Evolutionary conservation across 345 rosid genomes (phyloP).

Genomic region (Acer negundo): DNA sequence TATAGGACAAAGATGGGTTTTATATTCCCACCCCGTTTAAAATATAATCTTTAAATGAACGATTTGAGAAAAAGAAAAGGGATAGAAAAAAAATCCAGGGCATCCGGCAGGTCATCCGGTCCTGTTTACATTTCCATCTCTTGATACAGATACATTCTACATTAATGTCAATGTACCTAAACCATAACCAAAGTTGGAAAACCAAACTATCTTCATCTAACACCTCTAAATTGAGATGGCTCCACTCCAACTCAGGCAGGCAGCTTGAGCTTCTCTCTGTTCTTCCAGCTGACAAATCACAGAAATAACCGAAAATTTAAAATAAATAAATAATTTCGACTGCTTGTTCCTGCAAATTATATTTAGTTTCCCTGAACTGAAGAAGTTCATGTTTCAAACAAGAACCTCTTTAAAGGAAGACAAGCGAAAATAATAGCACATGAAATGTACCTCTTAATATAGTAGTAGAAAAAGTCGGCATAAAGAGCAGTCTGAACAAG

Average conservation of each 20-base stretch:
- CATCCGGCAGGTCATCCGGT: no score
- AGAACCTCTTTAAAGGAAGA: background rate
- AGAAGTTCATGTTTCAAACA: background rate
- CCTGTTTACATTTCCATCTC: no score
- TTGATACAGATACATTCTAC: no score
- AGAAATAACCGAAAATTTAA: background rate
- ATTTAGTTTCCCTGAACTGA: background rate
- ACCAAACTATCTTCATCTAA: background rate
- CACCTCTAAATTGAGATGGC: background rate
- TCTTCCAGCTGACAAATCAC: conserved; percentile 41
- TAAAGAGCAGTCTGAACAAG: conserved; percentile 50
- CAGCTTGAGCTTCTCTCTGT: conserved; percentile 40
- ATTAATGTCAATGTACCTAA: no score
- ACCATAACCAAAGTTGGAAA: no score
- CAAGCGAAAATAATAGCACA: background rate
- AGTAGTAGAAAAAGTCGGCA: conserved; percentile 54
- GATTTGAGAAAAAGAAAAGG: no score
- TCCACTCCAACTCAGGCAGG: conserved; percentile 28
- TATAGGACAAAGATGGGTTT: no score
- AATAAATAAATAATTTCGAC: no score
- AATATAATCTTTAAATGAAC: no score
- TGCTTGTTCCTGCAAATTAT: background rate
- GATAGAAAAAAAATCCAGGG: no score
- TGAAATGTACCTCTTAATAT: conserved; percentile 40
- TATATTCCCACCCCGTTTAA: no score